Evolutionary conservation across 2,329 filamentous ascomycete species (phyloP).

Genomic region (Ophiocordyceps sinensis): DNA sequence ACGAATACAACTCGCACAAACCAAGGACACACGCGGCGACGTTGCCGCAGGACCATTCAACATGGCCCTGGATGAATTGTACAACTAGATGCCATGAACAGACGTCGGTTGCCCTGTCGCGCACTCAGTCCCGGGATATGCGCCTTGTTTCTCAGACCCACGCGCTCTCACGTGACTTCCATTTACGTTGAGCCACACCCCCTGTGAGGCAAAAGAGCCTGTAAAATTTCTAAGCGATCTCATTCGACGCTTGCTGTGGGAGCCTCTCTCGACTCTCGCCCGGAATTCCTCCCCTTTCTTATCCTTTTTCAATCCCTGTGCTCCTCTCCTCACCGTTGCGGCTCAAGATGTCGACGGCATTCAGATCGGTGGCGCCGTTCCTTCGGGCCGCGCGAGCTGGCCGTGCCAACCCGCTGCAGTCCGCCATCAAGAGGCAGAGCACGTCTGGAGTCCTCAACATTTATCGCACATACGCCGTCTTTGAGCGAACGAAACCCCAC

Average conservation of each 20-base stretch:
- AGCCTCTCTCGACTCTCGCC: slow-evolving; percentile 5
- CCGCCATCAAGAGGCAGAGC: slow-evolving; percentile 47
- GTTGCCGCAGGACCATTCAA: too few species aligned
- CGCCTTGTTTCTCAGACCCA: too few species aligned
- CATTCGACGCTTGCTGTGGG: background rate
- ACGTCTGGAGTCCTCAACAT: slow-evolving; percentile 50
- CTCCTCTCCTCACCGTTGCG: slow-evolving; percentile 11
- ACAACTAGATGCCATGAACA: too few species aligned
- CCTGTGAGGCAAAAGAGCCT: slow-evolving; percentile 10
- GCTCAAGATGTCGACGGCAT: slow-evolving; percentile 62
- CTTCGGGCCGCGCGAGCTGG: slow-evolving; percentile 68
- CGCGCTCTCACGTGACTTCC: too few species aligned
- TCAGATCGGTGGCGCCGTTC: slow-evolving; percentile 65
- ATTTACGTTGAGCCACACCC: background rate
- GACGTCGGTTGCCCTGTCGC: too few species aligned
- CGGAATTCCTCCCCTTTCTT: slow-evolving; percentile 3
- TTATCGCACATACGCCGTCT: slow-evolving; percentile 53
- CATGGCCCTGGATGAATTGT: too few species aligned
- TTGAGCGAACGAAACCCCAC: slow-evolving; percentile 87
- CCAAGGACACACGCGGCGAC: too few species aligned
- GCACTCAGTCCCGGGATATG: too few species aligned
- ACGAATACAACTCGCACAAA: too few species aligned
- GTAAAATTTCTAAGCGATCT: slow-evolving; percentile 20
- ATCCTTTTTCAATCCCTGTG: slow-evolving; percentile 11
- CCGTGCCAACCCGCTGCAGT: slow-evolving; percentile 62